These are phyloP conservation scores for Scheffersomyces quercinus DNA, from an alignment of 1,139 yeast genomes.

Conservation along the genomic window DNA sequence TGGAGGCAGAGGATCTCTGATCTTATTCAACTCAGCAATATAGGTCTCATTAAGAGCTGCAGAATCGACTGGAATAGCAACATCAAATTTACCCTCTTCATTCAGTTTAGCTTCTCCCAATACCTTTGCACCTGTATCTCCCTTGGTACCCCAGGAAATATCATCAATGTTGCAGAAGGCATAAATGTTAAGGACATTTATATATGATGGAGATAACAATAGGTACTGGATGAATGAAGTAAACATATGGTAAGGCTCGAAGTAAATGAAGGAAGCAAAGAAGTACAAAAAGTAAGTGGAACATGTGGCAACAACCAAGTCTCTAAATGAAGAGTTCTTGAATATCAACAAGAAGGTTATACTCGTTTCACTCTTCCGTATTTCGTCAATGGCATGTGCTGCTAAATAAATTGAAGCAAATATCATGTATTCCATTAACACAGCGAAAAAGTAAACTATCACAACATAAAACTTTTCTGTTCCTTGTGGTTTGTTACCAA, in stretches of 20 bases:
- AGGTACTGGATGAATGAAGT: conserved; percentile 49
- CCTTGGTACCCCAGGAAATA: conserved; percentile 54
- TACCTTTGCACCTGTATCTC: conserved; percentile 45
- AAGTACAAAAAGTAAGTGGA: conserved; percentile 50
- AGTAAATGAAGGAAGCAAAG: conserved; percentile 46
- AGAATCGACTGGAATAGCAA: conserved; percentile 65
- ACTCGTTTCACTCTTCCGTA: conserved; percentile 28
- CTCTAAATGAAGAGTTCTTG: conserved; percentile 45
- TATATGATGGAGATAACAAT: conserved; percentile 48
- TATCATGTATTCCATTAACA: conserved; percentile 87
- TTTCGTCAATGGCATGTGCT: conserved; percentile 41
- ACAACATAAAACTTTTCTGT: conserved; percentile 79
- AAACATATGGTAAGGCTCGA: conserved; percentile 56
- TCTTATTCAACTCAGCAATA: conserved; percentile 62
- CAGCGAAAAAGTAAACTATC: conserved; percentile 84
- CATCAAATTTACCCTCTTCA: conserved; percentile 64
- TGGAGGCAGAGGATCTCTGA: conserved; percentile 41
- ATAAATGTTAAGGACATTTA: conserved; percentile 49
- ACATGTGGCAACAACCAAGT: conserved; percentile 48
- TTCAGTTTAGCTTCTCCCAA: conserved; percentile 61
- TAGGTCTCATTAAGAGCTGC: conserved; percentile 63
- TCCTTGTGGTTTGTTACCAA: conserved; percentile 95
- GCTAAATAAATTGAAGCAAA: conserved; percentile 59
- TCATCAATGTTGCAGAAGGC: conserved; percentile 54
- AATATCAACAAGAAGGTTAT: conserved; percentile 43